Evolutionary conservation across 306 rosid genomes (phyloP).

Genomic region (Senna tora): DNA sequence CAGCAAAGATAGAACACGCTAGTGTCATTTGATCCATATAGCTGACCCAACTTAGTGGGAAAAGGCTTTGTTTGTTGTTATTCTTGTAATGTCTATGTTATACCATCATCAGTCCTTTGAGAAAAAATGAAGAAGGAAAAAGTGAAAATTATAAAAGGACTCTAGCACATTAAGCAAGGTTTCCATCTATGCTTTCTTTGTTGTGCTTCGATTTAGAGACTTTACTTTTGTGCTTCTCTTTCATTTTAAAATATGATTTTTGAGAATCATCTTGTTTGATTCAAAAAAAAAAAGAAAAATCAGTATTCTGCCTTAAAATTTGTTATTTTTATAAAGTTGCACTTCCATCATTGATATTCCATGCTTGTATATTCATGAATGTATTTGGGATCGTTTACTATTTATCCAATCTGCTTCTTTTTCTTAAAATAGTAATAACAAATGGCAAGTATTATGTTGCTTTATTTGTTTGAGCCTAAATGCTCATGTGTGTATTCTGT

Average conservation of each 20-base stretch:
- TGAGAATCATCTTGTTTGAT: constrained; percentile 18
- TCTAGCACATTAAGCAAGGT: background rate
- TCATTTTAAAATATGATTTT: constrained; percentile 25
- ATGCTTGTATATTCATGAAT: constrained; percentile 28
- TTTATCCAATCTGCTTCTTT: background rate
- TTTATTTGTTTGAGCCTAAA: constrained; percentile 23
- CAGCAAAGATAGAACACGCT: no score
- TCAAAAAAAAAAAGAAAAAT: no score
- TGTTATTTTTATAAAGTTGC: constrained; percentile 10
- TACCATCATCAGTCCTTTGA: background rate
- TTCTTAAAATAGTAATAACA: background rate
- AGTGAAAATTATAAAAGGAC: background rate
- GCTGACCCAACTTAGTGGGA: no score
- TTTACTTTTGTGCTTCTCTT: constrained; percentile 15
- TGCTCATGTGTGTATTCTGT: constrained; percentile 34
- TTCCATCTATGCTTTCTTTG: constrained; percentile 3
- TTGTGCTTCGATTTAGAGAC: background rate
- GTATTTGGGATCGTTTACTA: constrained; percentile 22
- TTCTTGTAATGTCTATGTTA: constrained; percentile 14
- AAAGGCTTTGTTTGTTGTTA: no score
- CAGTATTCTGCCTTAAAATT: constrained; percentile 1
- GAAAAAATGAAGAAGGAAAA: constrained; percentile 11
- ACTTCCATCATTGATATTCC: background rate
- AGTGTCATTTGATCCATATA: no score
- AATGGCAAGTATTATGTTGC: background rate